phyloP scores from a whole-genome alignment of 768 basidiomycete species.

The Mycena rosella region DNA sequence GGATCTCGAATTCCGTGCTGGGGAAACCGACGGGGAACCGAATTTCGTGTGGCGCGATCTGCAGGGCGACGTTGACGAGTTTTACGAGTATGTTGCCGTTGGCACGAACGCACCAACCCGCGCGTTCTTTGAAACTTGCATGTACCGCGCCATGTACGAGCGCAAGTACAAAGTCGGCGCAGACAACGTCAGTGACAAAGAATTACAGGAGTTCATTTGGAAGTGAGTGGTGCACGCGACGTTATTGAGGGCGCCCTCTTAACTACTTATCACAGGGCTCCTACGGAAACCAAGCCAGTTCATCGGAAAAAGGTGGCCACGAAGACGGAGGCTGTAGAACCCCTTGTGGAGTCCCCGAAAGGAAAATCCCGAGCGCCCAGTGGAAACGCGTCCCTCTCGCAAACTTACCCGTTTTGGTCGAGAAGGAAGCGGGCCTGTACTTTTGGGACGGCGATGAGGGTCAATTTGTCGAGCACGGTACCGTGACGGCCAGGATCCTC shows the following conservation, averaged over 20 bases:
- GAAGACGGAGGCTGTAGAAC: constrained; percentile 17
- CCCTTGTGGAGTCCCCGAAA: constrained; percentile 18
- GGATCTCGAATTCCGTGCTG: constrained; percentile 87
- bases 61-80: constrained; percentile 91
- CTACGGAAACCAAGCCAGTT: constrained; percentile 38
- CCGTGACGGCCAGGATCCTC: constrained; percentile 67
- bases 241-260: not conserved
- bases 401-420: constrained; percentile 43
- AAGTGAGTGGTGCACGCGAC: constrained; percentile 63
- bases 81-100: constrained; percentile 92
- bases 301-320: constrained; percentile 37
- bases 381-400: constrained; percentile 27
- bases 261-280: constrained; percentile 48
- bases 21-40: constrained; percentile 79
- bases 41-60: constrained; percentile 94
- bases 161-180: constrained; percentile 86
- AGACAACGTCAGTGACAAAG: constrained; percentile 72
- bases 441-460: constrained; percentile 67
- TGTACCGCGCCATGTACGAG: constrained; percentile 97
- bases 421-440: constrained; percentile 69
- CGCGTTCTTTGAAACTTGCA: constrained; percentile 92
- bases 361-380: constrained; percentile 18
- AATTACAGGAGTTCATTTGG: constrained; percentile 86
- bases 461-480: constrained; percentile 65
- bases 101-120: constrained; percentile 85